Percentiles rank a stretch among this genome's conserved stretches.
These are phyloP conservation scores for Mortierella sp. DNA, from an alignment of 371 early-diverging fungal genomes.

Conservation along the genomic window DNA sequence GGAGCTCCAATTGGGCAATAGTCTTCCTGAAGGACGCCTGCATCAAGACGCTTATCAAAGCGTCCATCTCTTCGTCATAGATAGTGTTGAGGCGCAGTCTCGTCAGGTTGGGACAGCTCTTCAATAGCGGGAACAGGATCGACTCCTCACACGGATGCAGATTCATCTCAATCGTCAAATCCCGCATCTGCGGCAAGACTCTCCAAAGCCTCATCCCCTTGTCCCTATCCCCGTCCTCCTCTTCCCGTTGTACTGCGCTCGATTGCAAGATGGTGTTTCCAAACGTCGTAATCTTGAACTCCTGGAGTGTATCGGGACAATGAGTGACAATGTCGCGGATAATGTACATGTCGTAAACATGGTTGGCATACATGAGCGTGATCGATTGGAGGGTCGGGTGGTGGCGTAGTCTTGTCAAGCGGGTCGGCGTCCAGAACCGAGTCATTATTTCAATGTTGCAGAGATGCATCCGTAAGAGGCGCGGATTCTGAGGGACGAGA, in stretches of 20 bases:
- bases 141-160: neutral
- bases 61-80: neutral
- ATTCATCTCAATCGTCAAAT: neutral
- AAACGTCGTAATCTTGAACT: neutral
- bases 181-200: neutral
- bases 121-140: neutral
- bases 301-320: neutral
- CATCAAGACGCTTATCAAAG: neutral
- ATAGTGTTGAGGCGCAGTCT: neutral
- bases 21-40: neutral
- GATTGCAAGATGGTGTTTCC: neutral
- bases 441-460: neutral
- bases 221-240: neutral
- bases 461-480: neutral
- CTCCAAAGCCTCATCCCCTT: neutral
- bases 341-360: neutral
- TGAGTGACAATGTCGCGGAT: neutral
- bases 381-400: neutral
- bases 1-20: neutral
- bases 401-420: neutral
- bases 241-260: neutral
- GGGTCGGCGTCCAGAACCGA: neutral
- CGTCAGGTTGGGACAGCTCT: neutral
- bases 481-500: neutral
- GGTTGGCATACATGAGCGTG: neutral